These are phyloP conservation scores for Inonotus obliquus DNA, from an alignment of 1,284 basidiomycete species.

Conservation along the genomic window DNA sequence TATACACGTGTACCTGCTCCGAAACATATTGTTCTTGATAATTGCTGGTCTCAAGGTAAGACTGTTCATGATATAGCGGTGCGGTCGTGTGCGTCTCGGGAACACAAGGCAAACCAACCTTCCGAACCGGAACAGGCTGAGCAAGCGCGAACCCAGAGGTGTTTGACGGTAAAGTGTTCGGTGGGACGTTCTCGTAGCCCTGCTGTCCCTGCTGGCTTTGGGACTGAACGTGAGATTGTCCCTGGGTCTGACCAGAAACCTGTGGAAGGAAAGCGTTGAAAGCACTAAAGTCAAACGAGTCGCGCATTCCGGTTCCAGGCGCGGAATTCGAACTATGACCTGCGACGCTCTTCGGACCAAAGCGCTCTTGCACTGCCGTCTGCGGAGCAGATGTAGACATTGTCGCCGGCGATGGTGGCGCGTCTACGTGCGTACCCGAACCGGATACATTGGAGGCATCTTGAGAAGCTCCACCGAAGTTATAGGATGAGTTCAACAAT, in stretches of 20 bases:
- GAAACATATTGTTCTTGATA: slow-evolving; percentile 2
- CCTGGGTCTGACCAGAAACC: not conserved
- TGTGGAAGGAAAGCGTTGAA: slow-evolving; percentile 3
- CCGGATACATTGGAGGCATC: not conserved
- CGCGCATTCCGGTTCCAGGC: slow-evolving; percentile 12
- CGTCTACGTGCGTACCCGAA: not conserved
- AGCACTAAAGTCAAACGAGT: slow-evolving; percentile 15
- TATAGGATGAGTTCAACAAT: slow-evolving; percentile 45
- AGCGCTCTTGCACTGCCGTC: not conserved
- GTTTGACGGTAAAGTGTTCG: not conserved
- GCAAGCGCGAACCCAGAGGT: not conserved
- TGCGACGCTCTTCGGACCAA: not conserved
- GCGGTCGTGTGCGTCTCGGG: not conserved
- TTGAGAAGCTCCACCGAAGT: slow-evolving; percentile 27
- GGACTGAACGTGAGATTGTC: not conserved
- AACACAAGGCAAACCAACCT: slow-evolving; percentile 9
- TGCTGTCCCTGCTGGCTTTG: not conserved
- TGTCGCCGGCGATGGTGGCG: not conserved
- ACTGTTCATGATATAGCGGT: not conserved
- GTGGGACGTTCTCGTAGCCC: not conserved
- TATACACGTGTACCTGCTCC: not conserved
- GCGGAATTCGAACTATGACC: not conserved
- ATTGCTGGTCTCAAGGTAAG: not conserved
- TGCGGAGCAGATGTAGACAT: not conserved
- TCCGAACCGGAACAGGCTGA: slow-evolving; percentile 11